Base-by-base conservation (phyloP, 345 rosid species). In the Moricandia moricandioides region DNA sequence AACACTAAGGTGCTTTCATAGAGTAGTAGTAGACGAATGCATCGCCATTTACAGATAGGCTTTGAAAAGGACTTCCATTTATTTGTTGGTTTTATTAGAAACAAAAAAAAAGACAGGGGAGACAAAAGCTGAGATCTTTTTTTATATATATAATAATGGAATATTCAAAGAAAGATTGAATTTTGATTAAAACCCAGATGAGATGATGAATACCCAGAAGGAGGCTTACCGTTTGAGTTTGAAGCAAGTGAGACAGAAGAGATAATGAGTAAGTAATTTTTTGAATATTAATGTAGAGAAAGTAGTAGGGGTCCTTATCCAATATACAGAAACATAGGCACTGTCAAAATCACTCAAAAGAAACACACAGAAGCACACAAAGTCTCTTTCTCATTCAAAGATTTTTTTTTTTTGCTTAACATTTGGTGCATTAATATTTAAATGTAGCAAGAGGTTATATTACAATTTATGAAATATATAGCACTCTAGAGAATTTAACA, bases 31-130 rank as follows among this genome's bases (percentile, higher is more conserved):
- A 40, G 6, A 40, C 40, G 18, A 66, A 61, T 61, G 68, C 78
- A 67, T 74, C 70, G 39, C 86, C 72, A 57, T 78, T 83, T 77
- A 77, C 82, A 78, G 80, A 74, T 65, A 27, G 81, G 81, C 82
- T 82, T 68, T 81, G 85, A 82, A 18, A 65, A 76, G 62, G 85
- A 81, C 88, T 66, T 45, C 52, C 51, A 16, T 71, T 65, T 66
- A 8, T 70, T 54, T 64, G 21, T 17, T 8, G 51, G 33, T 30
- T 35, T 21, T 47, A n/a, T n/a, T 14, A n/a, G 5, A 40, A 3
- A 14, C 7, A 47, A 14, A 6, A 26, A 16, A 10, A 10, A 54
- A 72, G 80, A 47, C 76, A 65, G 55, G 67, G 75, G 26, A 71
- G 70, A 81, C 80, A 77, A 67, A 73, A 80, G 72, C 58, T 34